Percentiles rank a stretch among this genome's conserved stretches.
Evolutionary conservation across 2,329 filamentous ascomycete species (phyloP).

Genomic region (Aspergillus quadrilineatus): DNA sequence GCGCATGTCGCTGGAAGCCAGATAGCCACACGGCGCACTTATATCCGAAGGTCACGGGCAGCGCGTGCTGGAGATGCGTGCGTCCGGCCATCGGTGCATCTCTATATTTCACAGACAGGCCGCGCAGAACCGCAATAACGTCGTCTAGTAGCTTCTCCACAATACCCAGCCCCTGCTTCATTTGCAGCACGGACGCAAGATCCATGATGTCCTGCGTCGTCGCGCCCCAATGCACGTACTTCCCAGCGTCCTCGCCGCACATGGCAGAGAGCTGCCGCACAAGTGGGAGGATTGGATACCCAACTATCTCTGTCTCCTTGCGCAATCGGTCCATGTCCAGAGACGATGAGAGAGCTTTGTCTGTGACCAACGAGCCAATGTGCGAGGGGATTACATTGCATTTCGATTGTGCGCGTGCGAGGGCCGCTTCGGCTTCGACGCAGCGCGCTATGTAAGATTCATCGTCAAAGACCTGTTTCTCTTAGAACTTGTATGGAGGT

Average conservation of each 20-base stretch:
- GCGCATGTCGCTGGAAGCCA: conserved; percentile 49
- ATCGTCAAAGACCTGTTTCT: conserved; percentile 48
- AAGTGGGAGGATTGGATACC: conserved; percentile 55
- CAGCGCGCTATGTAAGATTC: conserved; percentile 50
- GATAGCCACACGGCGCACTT: conserved; percentile 58
- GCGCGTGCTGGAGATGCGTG: conserved; percentile 58
- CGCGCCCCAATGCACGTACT: conserved; percentile 59
- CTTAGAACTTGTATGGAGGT: neutral
- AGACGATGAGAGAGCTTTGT: conserved; percentile 31
- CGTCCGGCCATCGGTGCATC: conserved; percentile 59
- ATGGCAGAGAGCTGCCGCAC: conserved; percentile 49
- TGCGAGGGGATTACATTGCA: conserved; percentile 49
- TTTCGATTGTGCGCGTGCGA: conserved; percentile 52
- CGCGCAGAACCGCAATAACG: conserved; percentile 45
- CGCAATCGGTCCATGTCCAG: conserved; percentile 48
- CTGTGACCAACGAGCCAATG: conserved; percentile 38
- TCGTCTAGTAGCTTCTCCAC: conserved; percentile 47
- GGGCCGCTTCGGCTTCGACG: conserved; percentile 51
- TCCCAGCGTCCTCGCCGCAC: conserved; percentile 33
- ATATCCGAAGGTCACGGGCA: conserved; percentile 59
- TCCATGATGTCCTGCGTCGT: conserved; percentile 63
- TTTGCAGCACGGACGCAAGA: conserved; percentile 54
- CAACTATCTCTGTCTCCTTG: conserved; percentile 53
- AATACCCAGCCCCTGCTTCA: conserved; percentile 51
- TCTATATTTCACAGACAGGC: conserved; percentile 47